Conservation (phyloP, 2,329 filamentous ascomycete species). For the Cladophialophora immunda region DNA sequence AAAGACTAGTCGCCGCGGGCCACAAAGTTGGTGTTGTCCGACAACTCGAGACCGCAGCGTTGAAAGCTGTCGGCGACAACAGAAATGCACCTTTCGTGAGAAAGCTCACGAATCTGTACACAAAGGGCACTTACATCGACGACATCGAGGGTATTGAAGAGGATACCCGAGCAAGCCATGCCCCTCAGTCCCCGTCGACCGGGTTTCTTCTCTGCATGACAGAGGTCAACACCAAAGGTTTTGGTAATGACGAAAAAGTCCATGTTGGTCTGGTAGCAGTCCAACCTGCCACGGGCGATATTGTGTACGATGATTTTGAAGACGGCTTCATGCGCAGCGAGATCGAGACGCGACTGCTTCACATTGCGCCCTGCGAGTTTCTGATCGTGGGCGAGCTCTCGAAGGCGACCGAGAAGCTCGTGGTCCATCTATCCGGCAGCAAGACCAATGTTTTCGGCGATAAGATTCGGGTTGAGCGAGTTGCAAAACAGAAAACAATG, state of each 20-base stretch:
- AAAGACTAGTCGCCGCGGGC: constrained; percentile 87
- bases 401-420: constrained; percentile 88
- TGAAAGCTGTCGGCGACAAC: constrained; percentile 96
- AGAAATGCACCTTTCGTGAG: constrained; percentile 90
- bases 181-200: constrained; percentile 68
- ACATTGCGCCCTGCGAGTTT: constrained; percentile 95
- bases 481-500: constrained; percentile 79
- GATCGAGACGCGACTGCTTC: constrained; percentile 91
- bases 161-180: constrained; percentile 59
- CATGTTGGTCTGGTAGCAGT: constrained; percentile 92
- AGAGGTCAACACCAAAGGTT: constrained; percentile 79
- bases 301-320: constrained; percentile 94
- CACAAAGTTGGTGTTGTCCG: constrained; percentile 96
- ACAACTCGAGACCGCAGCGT: constrained; percentile 91
- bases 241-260: constrained; percentile 90
- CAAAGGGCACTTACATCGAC: constrained; percentile 96
- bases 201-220: constrained; percentile 96
- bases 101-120: constrained; percentile 95
- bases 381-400: constrained; percentile 91
- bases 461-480: constrained; percentile 82
- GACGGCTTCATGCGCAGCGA: constrained; percentile 98
- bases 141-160: constrained; percentile 82
- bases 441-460: constrained; percentile 94
- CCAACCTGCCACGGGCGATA: constrained; percentile 93
- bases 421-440: constrained; percentile 87